Evolutionary conservation across 129 eudicot genomes (phyloP), one percentile per base, ranked within the genome.

Genomic region (Flaveria linearis): DNA sequence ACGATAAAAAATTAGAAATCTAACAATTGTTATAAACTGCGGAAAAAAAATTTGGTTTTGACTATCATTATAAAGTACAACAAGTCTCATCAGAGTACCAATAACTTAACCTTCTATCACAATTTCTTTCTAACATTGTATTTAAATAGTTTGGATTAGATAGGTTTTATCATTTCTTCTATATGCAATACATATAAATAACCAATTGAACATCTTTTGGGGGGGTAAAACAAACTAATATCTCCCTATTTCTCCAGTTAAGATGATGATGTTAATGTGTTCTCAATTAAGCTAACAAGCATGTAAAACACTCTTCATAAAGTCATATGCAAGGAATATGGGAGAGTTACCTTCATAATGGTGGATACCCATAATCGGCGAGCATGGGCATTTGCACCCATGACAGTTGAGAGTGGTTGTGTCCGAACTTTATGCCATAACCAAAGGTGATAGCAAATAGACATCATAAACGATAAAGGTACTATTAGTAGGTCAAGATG

Each of bases 341-440:
- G 10, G 11, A 63, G 22, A 36, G 25, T 56, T 82, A 92, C 98
- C 96, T 86, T 86, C 90, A 92, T 92, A 22, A 92, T 90, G 72
- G 92, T 84, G 5, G 90, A 69, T 13, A 92, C 96, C 98, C 98
- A 92, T 51, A 86, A 65, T 0, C 94, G 85, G 45, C 96, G 89
- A 10, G 88, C 94, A 12, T 68, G 82, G 23, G 94, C 85, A 83
- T 89, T 92, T 1, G 85, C 84, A 51, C 98, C 96, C 28, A 90
- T 83, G 73, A 88, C 86, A 71, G 98, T 92, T 9, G 87, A 64
- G 72, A 87, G 84, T 6, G 98, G 98, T 47, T 88, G 87, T 4
- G 84, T 90, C 14, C 83, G 78, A 68, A 90, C 87, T 83, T 81
- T 86, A 22, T 83, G 84, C 94, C 94, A 92, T 46, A 92, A 51